These are phyloP conservation scores for Pseudogymnoascus sp. DNA, from an alignment of 2,329 filamentous ascomycete genomes.

Conservation along the genomic window DNA sequence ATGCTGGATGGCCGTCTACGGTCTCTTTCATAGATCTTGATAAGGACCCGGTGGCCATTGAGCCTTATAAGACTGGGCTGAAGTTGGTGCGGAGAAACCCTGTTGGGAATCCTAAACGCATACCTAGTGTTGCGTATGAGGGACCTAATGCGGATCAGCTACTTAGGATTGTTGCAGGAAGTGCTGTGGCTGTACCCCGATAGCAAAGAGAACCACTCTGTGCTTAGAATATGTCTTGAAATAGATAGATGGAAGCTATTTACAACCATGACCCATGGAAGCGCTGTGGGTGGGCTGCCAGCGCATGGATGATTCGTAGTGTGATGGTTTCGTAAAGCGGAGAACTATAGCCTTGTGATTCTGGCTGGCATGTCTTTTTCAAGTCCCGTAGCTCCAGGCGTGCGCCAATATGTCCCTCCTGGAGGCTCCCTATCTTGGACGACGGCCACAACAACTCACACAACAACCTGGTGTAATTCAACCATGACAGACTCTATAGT, in stretches of 20 bases:
- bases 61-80: background rate
- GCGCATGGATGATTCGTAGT: background rate
- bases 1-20: background rate
- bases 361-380: background rate
- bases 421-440: background rate
- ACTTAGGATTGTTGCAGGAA: background rate
- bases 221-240: background rate
- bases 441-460: background rate
- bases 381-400: background rate
- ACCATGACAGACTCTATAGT: background rate
- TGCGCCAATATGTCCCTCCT: background rate
- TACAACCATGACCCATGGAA: background rate
- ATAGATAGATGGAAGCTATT: background rate
- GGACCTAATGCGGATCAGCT: background rate
- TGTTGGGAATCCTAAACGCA: background rate
- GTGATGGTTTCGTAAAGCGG: background rate
- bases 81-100: background rate
- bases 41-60: background rate
- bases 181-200: background rate
- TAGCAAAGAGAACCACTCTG: background rate
- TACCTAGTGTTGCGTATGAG: background rate
- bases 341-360: background rate
- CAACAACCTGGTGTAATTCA: background rate
- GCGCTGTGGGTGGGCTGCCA: background rate
- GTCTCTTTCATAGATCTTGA: background rate